Percentiles rank a stretch among this genome's conserved stretches.
phyloP scores from a whole-genome alignment of 1,139 yeast genomes.

The Kodamaea fungicola region DNA sequence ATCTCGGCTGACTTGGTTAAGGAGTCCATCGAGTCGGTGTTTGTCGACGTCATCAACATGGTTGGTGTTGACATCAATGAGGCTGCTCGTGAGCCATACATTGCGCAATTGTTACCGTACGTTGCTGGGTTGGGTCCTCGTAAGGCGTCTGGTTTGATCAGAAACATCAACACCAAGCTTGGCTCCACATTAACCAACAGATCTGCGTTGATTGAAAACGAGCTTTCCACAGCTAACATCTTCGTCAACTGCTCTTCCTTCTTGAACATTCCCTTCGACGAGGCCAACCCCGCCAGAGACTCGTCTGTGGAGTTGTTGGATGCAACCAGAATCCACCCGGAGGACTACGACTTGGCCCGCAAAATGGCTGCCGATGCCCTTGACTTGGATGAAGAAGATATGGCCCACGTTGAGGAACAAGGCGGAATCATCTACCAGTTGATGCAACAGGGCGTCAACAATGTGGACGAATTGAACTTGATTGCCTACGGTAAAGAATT shows the following conservation, averaged over 20 bases:
- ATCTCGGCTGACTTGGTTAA: conserved; percentile 61
- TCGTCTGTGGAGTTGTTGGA: conserved; percentile 76
- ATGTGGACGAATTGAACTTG: conserved; percentile 81
- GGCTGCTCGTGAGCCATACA: conserved; percentile 72
- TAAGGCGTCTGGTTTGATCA: conserved; percentile 83
- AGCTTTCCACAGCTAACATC: conserved; percentile 72
- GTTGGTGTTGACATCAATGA: conserved; percentile 93
- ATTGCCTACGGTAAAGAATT: conserved; percentile 94
- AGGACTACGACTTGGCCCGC: conserved; percentile 91
- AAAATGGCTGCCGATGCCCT: conserved; percentile 98
- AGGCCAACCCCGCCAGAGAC: conserved; percentile 45
- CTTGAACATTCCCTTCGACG: conserved; percentile 74
- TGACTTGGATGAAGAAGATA: conserved; percentile 92
- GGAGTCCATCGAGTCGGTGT: conserved; percentile 72
- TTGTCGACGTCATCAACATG: conserved; percentile 86
- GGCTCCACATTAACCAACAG: conserved; percentile 70
- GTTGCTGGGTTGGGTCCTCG: conserved; percentile 94
- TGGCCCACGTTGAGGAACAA: conserved; percentile 68
- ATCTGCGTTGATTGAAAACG: conserved; percentile 75
- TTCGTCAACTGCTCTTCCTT: conserved; percentile 93
- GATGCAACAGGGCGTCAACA: conserved; percentile 78
- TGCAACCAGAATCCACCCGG: conserved; percentile 96
- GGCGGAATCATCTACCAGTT: conserved; percentile 86
- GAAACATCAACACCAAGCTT: conserved; percentile 68
- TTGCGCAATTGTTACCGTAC: conserved; percentile 69